Percentiles rank a stretch among this genome's conserved stretches.
Conservation (phyloP, 1,284 basidiomycete species). For the Naganishia albida region DNA sequence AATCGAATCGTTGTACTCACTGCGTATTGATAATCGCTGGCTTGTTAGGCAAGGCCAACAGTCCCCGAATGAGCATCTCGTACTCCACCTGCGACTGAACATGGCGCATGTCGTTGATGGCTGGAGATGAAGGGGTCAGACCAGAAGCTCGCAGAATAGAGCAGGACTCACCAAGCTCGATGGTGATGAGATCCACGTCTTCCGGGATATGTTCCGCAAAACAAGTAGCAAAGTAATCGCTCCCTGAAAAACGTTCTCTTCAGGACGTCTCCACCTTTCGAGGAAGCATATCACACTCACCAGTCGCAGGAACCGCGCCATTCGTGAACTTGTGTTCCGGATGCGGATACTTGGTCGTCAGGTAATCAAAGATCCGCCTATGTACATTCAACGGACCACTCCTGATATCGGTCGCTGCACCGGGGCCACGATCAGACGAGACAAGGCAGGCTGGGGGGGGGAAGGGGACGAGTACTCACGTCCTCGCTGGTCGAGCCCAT, state of each 20-base stretch:
- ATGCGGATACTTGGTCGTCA: constrained; percentile 44
- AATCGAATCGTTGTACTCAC: constrained; percentile 35
- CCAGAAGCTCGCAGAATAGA: background rate
- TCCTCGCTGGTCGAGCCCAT: constrained; percentile 21
- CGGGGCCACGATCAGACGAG: background rate
- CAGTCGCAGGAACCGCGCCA: constrained; percentile 46
- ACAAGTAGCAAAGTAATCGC: constrained; percentile 50
- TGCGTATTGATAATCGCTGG: constrained; percentile 52
- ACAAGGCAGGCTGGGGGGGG: background rate
- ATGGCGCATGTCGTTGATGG: constrained; percentile 46
- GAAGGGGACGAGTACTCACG: constrained; percentile 5
- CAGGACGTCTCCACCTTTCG: background rate
- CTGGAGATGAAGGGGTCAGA: background rate
- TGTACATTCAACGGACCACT: constrained; percentile 39
- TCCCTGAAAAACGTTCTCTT: constrained; percentile 36
- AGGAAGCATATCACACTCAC: background rate
- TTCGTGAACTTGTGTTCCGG: constrained; percentile 40
- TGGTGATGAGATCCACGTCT: constrained; percentile 46
- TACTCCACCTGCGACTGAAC: constrained; percentile 39
- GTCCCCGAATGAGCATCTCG: constrained; percentile 46
- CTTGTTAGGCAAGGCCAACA: constrained; percentile 45
- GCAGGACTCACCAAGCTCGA: constrained; percentile 42
- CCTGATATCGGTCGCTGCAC: constrained; percentile 2
- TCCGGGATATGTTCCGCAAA: constrained; percentile 51
- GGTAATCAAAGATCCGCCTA: constrained; percentile 43